Evolutionary conservation across 768 basidiomycete genomes (phyloP).

Genomic region (Boletus patriciae): DNA sequence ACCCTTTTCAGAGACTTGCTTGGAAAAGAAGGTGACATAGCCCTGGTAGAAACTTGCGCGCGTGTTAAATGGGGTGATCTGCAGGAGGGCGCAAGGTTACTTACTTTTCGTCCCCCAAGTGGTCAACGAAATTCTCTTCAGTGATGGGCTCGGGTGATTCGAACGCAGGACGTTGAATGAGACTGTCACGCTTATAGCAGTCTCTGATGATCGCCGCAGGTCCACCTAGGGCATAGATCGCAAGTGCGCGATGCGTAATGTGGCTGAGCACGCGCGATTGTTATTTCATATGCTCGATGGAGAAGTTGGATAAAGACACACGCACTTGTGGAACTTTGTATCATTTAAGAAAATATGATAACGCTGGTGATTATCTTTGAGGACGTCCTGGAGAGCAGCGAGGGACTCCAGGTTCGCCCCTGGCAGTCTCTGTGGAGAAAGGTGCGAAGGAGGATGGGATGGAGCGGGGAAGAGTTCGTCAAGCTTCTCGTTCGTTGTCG

Average conservation of each 20-base stretch:
- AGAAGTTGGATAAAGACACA: neutral
- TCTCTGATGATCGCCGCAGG: conserved; percentile 23
- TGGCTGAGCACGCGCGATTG: conserved; percentile 17
- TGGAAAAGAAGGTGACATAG: conserved; percentile 29
- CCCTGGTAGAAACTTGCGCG: conserved; percentile 24
- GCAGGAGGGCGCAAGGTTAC: neutral
- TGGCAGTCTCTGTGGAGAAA: conserved; percentile 29
- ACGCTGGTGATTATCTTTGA: conserved; percentile 50
- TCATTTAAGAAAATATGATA: conserved; percentile 53
- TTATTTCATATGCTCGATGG: neutral
- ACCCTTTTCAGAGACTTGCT: conserved; percentile 19
- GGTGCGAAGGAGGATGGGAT: conserved; percentile 24
- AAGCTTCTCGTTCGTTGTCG: conserved; percentile 1
- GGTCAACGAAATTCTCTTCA: conserved; percentile 23
- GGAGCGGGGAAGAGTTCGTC: conserved; percentile 28
- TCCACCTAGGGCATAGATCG: conserved; percentile 29
- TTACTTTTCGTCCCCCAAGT: conserved; percentile 30
- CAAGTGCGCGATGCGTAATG: conserved; percentile 31
- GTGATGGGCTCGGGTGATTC: conserved; percentile 26
- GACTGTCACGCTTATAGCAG: conserved; percentile 26
- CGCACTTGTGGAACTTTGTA: conserved; percentile 51
- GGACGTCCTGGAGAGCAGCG: conserved; percentile 26
- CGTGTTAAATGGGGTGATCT: neutral
- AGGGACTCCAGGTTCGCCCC: conserved; percentile 27
- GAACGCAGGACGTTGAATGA: conserved; percentile 24